These are phyloP conservation scores for Citrus trifoliata DNA, from an alignment of 345 rosid genomes.

Conservation along the genomic window DNA sequence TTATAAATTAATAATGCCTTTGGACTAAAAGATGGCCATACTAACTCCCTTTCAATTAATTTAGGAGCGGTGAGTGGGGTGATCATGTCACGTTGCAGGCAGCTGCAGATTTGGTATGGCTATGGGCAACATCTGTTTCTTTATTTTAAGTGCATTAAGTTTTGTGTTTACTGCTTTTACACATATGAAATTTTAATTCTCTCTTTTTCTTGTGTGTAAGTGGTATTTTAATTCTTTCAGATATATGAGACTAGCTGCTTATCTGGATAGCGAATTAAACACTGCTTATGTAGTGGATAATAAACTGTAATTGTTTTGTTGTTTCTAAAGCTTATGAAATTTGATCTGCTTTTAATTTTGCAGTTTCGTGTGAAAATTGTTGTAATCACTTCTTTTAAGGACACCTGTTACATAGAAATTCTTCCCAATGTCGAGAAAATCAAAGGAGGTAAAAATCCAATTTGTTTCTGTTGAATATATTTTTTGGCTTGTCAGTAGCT, in stretches of 20 bases:
- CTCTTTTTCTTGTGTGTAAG: not conserved
- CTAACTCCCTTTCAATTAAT: slow-evolving; percentile 16
- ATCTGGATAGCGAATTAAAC: not conserved
- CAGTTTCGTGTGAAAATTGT: slow-evolving; percentile 75
- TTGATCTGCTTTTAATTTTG: not conserved
- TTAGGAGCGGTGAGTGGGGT: slow-evolving; percentile 75
- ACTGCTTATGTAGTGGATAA: not conserved
- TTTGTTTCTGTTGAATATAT: slow-evolving; percentile 5
- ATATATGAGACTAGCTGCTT: not conserved
- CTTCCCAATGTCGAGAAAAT: slow-evolving; percentile 60
- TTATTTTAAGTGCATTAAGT: slow-evolving; percentile 4
- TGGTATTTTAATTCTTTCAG: not conserved
- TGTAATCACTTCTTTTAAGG: slow-evolving; percentile 84
- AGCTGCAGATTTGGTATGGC: slow-evolving; percentile 66
- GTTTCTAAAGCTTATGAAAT: not conserved
- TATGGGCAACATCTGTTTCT: not conserved
- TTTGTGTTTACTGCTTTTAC: not conserved
- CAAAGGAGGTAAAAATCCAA: slow-evolving; percentile 54
- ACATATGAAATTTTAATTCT: not conserved
- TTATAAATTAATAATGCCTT: not conserved
- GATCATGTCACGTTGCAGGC: slow-evolving; percentile 80
- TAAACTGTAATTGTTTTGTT: not conserved
- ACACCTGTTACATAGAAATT: slow-evolving; percentile 86
- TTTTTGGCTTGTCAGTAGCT: not conserved
- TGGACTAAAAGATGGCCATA: slow-evolving; percentile 3